Evolutionary conservation across 495 filamentous ascomycete species (phyloP).

Genomic region (Neurospora sp.): DNA sequence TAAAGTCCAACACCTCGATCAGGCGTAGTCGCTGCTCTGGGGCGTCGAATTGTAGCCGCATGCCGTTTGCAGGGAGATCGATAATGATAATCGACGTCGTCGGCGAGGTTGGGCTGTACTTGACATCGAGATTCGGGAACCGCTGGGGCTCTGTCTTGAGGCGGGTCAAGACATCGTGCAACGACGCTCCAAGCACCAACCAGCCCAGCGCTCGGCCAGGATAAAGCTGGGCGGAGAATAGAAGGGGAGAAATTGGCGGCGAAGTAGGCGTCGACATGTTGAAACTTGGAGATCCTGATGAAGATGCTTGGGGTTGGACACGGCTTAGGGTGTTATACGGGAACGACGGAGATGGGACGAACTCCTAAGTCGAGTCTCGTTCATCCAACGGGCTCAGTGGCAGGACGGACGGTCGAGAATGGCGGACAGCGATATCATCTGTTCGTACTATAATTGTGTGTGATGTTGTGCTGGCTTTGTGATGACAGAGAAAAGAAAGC

Average conservation of each 20-base stretch:
- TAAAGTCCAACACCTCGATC: slow-evolving; percentile 85
- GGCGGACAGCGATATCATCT: neutral
- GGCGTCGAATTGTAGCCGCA: slow-evolving; percentile 87
- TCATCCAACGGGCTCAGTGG: neutral
- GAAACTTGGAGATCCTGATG: neutral
- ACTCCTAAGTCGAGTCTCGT: neutral
- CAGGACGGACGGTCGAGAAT: neutral
- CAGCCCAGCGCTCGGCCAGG: slow-evolving; percentile 72
- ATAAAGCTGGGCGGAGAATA: slow-evolving; percentile 57
- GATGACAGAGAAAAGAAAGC: neutral
- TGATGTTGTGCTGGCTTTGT: neutral
- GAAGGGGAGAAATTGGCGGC: slow-evolving; percentile 57
- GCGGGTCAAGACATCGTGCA: slow-evolving; percentile 77
- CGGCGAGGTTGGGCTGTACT: slow-evolving; percentile 61
- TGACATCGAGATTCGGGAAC: slow-evolving; percentile 74
- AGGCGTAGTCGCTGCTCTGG: slow-evolving; percentile 83
- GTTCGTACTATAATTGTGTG: neutral
- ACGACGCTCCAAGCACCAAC: slow-evolving; percentile 75
- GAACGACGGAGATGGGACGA: neutral
- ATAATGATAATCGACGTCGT: slow-evolving; percentile 62
- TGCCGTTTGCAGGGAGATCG: slow-evolving; percentile 68
- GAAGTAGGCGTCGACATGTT: slow-evolving; percentile 45
- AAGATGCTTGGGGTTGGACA: neutral
- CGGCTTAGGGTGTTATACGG: neutral
- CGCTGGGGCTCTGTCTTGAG: slow-evolving; percentile 73